Evolutionary conservation across 2,329 filamentous ascomycete species (phyloP).

Genomic region (Plenodomus lindquistii): DNA sequence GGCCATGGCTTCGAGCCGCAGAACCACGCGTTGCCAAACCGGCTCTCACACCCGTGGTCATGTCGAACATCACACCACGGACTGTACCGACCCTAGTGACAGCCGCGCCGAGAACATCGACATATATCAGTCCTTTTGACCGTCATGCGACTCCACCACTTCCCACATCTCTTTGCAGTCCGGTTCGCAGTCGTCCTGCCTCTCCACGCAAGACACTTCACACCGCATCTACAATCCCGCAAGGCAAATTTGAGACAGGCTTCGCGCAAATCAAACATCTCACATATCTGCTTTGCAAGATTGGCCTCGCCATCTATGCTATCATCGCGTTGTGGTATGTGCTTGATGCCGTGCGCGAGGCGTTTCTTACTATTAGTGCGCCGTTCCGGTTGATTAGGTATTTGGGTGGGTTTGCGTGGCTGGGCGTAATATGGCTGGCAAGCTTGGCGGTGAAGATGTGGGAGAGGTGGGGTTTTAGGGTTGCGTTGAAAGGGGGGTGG

Average conservation of each 20-base stretch:
- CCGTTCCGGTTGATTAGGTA: conserved; percentile 24
- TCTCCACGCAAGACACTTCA: conserved; percentile 16
- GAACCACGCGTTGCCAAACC: conserved; percentile 21
- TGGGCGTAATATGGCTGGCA: conserved; percentile 3
- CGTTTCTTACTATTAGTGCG: conserved; percentile 23
- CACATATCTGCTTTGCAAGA: conserved; percentile 16
- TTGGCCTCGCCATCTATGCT: conserved; percentile 25
- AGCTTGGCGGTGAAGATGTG: conserved; percentile 4
- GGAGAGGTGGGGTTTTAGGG: conserved; percentile 15
- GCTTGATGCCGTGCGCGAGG: conserved; percentile 31
- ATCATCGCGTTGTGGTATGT: conserved; percentile 35
- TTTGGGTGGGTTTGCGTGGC: conserved; percentile 12
- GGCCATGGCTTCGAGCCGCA: conserved; percentile 29
- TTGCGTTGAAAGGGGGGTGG: conserved; percentile 18
- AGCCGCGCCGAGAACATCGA: neutral
- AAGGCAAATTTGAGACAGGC: conserved; percentile 26
- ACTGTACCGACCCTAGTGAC: neutral
- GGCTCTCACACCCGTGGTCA: conserved; percentile 5
- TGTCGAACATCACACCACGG: neutral
- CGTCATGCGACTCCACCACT: conserved; percentile 11
- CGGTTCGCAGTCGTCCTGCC: conserved; percentile 7
- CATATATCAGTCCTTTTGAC: conserved; percentile 24
- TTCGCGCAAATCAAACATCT: conserved; percentile 26
- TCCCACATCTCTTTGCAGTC: conserved; percentile 1
- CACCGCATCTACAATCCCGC: neutral